A percentile compares a stretch with the other conserved stretches of the same genome.
phyloP scores from a whole-genome alignment of 306 rosid species.

The Hippophae rhamnoides region DNA sequence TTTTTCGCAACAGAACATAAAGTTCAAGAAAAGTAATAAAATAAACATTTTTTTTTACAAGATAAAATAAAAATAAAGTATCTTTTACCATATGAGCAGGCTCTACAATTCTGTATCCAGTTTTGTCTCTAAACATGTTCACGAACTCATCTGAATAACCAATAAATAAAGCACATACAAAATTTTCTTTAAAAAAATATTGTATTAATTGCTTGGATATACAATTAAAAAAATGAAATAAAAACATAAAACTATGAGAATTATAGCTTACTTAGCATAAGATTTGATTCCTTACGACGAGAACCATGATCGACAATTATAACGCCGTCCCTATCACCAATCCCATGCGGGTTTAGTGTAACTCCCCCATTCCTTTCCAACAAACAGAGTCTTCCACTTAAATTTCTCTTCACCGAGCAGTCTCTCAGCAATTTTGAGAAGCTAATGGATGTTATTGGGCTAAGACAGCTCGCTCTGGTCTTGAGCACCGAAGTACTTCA shows the following conservation, averaged over 20 bases:
- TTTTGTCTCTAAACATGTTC: slow-evolving; percentile 61
- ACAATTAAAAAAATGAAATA: background rate
- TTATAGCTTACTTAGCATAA: slow-evolving; percentile 64
- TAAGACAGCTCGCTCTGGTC: slow-evolving; percentile 22
- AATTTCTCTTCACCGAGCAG: slow-evolving; percentile 20
- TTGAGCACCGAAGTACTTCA: slow-evolving; percentile 27
- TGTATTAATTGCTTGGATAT: background rate
- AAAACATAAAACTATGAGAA: background rate
- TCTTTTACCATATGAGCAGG: slow-evolving; percentile 85
- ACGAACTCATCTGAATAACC: slow-evolving; percentile 64
- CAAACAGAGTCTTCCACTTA: slow-evolving; percentile 23
- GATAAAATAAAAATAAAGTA: background rate
- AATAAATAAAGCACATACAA: no score
- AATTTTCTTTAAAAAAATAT: no score
- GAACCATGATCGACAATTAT: slow-evolving; percentile 94
- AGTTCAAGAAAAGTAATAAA: no score
- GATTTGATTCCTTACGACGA: slow-evolving; percentile 80
- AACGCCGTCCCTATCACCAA: slow-evolving; percentile 53
- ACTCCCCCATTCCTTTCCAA: slow-evolving; percentile 28
- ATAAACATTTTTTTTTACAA: no score
- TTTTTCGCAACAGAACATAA: no score
- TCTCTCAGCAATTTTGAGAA: slow-evolving; percentile 23
- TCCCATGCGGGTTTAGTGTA: slow-evolving; percentile 19
- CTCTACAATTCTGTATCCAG: slow-evolving; percentile 77
- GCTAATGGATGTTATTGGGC: slow-evolving; percentile 18